phyloP scores from a whole-genome alignment of 129 eudicot species.

The Chrysanthemum lavandulifolium region DNA sequence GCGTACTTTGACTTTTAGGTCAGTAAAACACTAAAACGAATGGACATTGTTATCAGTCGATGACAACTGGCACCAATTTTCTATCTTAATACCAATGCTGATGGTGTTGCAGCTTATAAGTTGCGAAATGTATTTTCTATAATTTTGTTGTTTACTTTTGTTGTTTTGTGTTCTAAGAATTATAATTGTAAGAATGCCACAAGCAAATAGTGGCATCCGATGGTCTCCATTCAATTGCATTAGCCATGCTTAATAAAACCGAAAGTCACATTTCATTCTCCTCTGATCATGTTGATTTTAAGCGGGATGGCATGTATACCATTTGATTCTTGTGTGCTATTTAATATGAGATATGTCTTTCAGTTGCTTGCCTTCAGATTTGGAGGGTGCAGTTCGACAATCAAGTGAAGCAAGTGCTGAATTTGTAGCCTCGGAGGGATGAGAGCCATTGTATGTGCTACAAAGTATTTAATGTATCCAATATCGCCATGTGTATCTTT shows the following conservation, averaged over 20 bases:
- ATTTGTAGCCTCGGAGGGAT: slow-evolving; percentile 82
- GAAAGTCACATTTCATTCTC: too few species aligned
- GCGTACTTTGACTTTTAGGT: neutral
- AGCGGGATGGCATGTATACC: neutral
- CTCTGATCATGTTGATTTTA: neutral
- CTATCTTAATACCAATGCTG: too few species aligned
- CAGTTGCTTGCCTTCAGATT: slow-evolving; percentile 97
- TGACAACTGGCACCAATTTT: too few species aligned
- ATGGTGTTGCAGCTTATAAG: too few species aligned
- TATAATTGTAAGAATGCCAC: neutral
- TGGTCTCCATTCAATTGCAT: slow-evolving; percentile 2
- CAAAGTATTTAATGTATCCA: neutral
- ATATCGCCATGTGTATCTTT: too few species aligned
- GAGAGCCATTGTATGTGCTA: slow-evolving; percentile 90
- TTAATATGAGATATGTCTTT: slow-evolving; percentile 20
- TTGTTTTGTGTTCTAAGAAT: neutral
- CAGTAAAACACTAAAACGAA: too few species aligned
- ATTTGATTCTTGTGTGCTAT: neutral
- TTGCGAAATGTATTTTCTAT: neutral
- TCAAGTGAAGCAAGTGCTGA: slow-evolving; percentile 85
- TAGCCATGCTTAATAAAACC: neutral
- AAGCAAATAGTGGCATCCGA: slow-evolving; percentile 1
- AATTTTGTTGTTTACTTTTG: neutral
- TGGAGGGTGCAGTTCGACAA: slow-evolving; percentile 97
- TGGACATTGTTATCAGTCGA: too few species aligned